Base-by-base conservation (phyloP, 176 grass and related monocot genomes). In the Triticum monococcum region DNA sequence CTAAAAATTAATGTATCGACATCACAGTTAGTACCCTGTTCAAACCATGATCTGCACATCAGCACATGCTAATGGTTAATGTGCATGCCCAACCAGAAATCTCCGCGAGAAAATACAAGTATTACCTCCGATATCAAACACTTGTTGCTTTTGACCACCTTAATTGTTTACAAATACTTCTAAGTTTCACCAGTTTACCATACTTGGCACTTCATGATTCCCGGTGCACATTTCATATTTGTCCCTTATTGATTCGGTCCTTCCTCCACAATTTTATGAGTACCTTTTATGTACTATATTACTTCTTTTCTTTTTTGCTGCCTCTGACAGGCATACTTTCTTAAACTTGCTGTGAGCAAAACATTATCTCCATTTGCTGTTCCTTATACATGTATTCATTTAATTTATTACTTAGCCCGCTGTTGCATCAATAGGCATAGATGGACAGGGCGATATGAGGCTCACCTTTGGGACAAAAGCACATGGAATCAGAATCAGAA, bases 401-500 rank as follows among this genome's bases (percentile, higher is more conserved):
- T 70, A 17, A 80, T 80, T 57, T 87, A 45, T 36, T 76, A 77
- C 63, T 85, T 16, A 82, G 4, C 37, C 41, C 38, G 62, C 46
- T 77, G 36, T 78, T 36, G 70, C 35, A 75, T 86, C 83, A 61
- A 94, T 78, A 99, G 97, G 86, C 97, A 99, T 88, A 90, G 97
- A 79, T 99, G 97, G 97, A 99, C 97, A 62, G 97, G 97, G 50
- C 88, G 97, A 84, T 99, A 99, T 79, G 97, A 99, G 81, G 97
- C 97, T 86, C 97, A 99, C 79, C 97, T 99, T 30, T 99, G 97
- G 97, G 97, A 99, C 78, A 99, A 99, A 90, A 99, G 97, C 74
- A 99, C 94, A 9, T 99, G 97, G 97, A 99, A 99, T 73, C 97
- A 96, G 65, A 99, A 96, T 83, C 97, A 99, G 76, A 99, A 99